Base-by-base conservation (phyloP, 208 protist species). In the Vickermania spadyakhi region DNA sequence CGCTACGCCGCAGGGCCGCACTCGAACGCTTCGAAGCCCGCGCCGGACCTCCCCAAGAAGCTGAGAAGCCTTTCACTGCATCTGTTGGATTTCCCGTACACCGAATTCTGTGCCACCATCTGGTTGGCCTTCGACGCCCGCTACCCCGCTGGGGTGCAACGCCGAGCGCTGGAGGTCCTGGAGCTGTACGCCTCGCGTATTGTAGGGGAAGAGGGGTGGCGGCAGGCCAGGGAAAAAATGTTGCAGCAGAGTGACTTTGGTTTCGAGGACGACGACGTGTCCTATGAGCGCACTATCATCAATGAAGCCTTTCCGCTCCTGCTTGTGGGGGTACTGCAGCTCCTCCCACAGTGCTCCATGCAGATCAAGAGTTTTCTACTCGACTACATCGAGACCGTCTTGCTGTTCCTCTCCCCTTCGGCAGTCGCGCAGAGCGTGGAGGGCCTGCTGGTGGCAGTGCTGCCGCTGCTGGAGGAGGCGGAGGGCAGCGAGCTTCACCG, bases 81-180 rank as follows among this genome's bases (percentile, higher is more conserved):
- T 45, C 36, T n/a, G 36, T 45, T 45, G 36, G 36, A 7, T 18
- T 45, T 45, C 36, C 36, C 36, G 36, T 45, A 86, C 49, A 64
- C 70, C 11, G 49, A 52, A 2, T 64, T 75, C 30, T 70, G 86
- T 26, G 68, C 60, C 30, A 72, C 66, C 18, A 36, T 87, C 11
- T 72, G 59, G 62, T 70, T 75, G 14, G 69, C 59, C 25, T 58
- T 88, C 5, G 76, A 81, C 41, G 52, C 75, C 14, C 69, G 76
- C 49, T 68, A 69, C 28, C 77, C 79, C 1, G 67, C 84, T 27
- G 84, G 80, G 0, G 79, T 91, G 62, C 84, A 91, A 58, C 79
- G 84, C 18, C 83, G 84, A 68, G 78, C 79, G 22, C 54, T 91
- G 11, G 80, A 87, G 67, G 28, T 74, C 11, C 30, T 78, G 21